A percentile compares a stretch with the other conserved stretches of the same genome.
Conservation (phyloP, 768 basidiomycete genomes). For the Lactarius akahatsu region DNA sequence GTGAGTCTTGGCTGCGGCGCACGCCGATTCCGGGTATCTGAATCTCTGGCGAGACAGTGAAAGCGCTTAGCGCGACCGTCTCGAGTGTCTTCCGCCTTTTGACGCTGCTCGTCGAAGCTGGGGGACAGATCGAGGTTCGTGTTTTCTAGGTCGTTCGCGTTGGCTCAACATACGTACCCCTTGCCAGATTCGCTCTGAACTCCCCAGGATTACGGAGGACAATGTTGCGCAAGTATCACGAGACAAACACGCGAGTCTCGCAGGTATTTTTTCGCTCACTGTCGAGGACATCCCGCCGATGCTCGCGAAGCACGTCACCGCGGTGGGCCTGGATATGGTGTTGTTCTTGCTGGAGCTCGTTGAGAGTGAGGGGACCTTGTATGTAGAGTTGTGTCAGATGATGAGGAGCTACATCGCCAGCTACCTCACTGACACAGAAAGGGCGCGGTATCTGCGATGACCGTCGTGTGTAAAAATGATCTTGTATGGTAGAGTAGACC, state of each 20-base stretch:
- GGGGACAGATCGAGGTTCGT: constrained; percentile 23
- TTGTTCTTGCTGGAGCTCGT: constrained; percentile 9
- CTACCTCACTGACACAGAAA: constrained; percentile 23
- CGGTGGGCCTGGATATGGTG: constrained; percentile 16
- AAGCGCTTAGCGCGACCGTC: constrained; percentile 17
- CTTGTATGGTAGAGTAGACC: not conserved
- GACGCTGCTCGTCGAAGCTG: constrained; percentile 10
- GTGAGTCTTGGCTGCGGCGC: constrained; percentile 1
- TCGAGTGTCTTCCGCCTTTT: constrained; percentile 18
- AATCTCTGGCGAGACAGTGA: constrained; percentile 14
- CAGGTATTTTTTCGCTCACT: constrained; percentile 11
- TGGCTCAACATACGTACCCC: constrained; percentile 1
- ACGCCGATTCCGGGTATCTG: not conserved
- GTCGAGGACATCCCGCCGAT: constrained; percentile 25
- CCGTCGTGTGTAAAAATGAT: not conserved
- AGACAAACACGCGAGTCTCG: constrained; percentile 18
- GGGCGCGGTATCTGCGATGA: constrained; percentile 4
- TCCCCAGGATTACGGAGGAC: constrained; percentile 19
- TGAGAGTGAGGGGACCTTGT: constrained; percentile 5
- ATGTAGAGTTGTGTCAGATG: constrained; percentile 15
- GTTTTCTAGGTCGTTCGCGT: not conserved
- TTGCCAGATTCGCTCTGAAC: constrained; percentile 12
- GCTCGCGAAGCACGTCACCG: not conserved
- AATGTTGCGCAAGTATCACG: constrained; percentile 20
- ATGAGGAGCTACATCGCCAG: constrained; percentile 22